These are phyloP conservation scores for Cubamyces lactineus DNA, from an alignment of 768 basidiomycete genomes.

Conservation along the genomic window DNA sequence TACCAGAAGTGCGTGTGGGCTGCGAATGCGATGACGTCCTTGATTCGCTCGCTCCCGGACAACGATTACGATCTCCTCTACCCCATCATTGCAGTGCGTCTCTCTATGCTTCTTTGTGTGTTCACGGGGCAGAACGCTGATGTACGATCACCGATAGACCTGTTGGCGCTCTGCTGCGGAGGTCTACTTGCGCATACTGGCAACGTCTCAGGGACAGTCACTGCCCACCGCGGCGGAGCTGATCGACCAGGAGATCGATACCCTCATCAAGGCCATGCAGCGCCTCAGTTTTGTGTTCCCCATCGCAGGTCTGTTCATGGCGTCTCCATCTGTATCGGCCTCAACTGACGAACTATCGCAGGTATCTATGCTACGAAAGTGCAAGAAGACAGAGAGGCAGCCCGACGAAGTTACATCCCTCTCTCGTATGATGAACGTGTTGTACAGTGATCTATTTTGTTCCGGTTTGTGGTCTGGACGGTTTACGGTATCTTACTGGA, in stretches of 20 bases:
- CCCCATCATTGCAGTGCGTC: slow-evolving; percentile 55
- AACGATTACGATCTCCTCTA: slow-evolving; percentile 57
- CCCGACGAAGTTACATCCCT: neutral
- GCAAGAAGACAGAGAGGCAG: slow-evolving; percentile 13
- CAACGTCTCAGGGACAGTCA: slow-evolving; percentile 26
- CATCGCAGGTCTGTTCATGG: slow-evolving; percentile 37
- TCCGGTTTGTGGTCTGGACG: neutral
- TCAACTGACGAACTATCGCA: neutral
- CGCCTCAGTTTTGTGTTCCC: slow-evolving; percentile 41
- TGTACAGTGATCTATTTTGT: neutral
- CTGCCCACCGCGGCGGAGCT: slow-evolving; percentile 26
- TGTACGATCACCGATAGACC: slow-evolving; percentile 32
- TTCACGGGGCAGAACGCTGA: neutral
- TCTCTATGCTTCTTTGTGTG: neutral
- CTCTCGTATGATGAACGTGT: neutral
- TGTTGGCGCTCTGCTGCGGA: slow-evolving; percentile 47
- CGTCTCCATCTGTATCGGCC: neutral
- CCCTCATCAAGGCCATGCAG: slow-evolving; percentile 40
- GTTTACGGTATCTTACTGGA: neutral
- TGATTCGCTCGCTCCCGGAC: slow-evolving; percentile 51
- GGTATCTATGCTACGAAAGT: slow-evolving; percentile 21
- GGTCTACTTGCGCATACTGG: slow-evolving; percentile 41
- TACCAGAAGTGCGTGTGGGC: slow-evolving; percentile 46
- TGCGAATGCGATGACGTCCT: slow-evolving; percentile 45
- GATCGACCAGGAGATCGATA: slow-evolving; percentile 39